Percentiles rank a stretch among this genome's conserved stretches.
Evolutionary conservation across 768 basidiomycete genomes (phyloP).

Genomic region (Austroboletus eburneus): DNA sequence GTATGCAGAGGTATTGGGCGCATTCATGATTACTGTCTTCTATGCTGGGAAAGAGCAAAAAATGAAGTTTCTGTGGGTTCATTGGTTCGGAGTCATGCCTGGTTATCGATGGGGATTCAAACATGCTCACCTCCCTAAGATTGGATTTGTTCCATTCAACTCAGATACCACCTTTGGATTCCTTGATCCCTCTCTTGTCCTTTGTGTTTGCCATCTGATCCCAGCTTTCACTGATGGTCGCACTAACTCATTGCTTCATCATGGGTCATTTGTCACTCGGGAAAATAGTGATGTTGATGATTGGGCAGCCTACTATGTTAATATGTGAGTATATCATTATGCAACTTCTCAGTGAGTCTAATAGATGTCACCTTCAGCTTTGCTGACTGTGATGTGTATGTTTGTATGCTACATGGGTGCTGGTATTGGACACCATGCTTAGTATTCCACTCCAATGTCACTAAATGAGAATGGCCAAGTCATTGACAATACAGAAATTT

Average conservation of each 20-base stretch:
- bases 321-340: constrained; percentile 9
- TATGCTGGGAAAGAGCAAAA: neutral
- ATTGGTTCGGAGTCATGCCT: constrained; percentile 18
- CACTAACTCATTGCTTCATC: constrained; percentile 6
- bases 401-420: neutral
- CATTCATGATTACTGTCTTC: constrained; percentile 17
- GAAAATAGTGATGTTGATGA: neutral
- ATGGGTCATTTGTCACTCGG: constrained; percentile 1
- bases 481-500: too few species aligned
- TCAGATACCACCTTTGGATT: constrained; percentile 10
- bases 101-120: constrained; percentile 8
- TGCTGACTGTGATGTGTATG: neutral
- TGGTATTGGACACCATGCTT: neutral
- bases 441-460: neutral
- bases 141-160: constrained; percentile 17
- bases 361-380: neutral
- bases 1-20: constrained; percentile 20
- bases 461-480: neutral
- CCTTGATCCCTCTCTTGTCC: constrained; percentile 5
- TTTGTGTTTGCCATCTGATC: constrained; percentile 23
- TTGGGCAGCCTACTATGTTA: constrained; percentile 14
- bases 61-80: constrained; percentile 27
- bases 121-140: constrained; percentile 11
- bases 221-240: constrained; percentile 21
- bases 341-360: neutral